Base-by-base conservation (phyloP, 2,329 filamentous ascomycete genomes). In the Peltaster fructicola region DNA sequence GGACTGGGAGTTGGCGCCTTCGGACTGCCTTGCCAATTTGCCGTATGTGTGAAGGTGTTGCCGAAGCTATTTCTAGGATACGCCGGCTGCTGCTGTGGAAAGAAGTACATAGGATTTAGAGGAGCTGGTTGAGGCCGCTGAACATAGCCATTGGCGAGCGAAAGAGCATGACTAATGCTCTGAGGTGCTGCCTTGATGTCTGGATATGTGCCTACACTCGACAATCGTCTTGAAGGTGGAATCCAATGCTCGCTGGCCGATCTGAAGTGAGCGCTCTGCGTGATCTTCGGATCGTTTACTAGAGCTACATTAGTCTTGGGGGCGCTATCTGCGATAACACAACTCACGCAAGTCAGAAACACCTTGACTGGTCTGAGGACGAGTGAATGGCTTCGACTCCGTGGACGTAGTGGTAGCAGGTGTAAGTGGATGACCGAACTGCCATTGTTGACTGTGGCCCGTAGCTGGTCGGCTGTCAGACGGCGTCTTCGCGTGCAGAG, bases 1-100 rank as follows among this genome's bases (percentile, higher is more conserved):
- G 47, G 47, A 25, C 42, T 50, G 7, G 38, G 37, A 11, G 39
- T 47, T 3, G 41, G 44, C 14, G 39, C 41, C 29, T 44, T 38
- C 10, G 43, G 43, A 21, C 41, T 49, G 23, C 43, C 35, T 36
- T 35, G 38, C 30, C 39, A 34, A 27, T 33, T 37, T 14, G 39
- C 31, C 8, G 28, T 31, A 15, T 42, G n/a, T n/a, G n/a, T 36
- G 29, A 42, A 42, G 6, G 31, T 17, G 15, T 37, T 31, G 9
- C 38, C 38, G 24, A 40, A 38, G 31, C 35, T 38, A n/a, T n/a
- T n/a, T n/a, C n/a, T n/a, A n/a, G n/a, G n/a, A n/a, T n/a, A n/a
- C n/a, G n/a, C n/a, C n/a, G n/a, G n/a, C n/a, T n/a, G n/a, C n/a
- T n/a, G n/a, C n/a, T n/a, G n/a, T n/a, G n/a, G n/a, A n/a, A n/a